phyloP scores from a whole-genome alignment of 768 basidiomycete species.

The Wakefieldia striispora region DNA sequence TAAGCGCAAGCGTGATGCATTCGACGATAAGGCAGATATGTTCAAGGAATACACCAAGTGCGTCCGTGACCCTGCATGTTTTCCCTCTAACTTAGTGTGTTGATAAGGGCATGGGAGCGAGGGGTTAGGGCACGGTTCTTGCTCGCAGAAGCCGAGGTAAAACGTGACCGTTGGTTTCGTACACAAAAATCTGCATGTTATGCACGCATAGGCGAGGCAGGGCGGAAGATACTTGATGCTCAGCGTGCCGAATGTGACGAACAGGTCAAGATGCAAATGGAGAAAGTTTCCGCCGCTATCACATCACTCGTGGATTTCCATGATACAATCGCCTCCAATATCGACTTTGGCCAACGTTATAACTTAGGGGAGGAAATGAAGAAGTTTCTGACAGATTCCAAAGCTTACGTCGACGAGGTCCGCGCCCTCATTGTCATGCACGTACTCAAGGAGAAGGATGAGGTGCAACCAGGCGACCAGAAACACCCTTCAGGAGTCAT shows the following conservation, averaged over 20 bases:
- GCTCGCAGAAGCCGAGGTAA: slow-evolving; percentile 28
- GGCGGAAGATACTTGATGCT: slow-evolving; percentile 27
- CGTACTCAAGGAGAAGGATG: slow-evolving; percentile 15
- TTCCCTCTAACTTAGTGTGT: background rate
- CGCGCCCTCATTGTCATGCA: slow-evolving; percentile 24
- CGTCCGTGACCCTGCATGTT: slow-evolving; percentile 3
- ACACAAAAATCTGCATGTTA: slow-evolving; percentile 31
- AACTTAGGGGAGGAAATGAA: slow-evolving; percentile 18
- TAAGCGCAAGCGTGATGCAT: slow-evolving; percentile 27
- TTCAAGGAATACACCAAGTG: slow-evolving; percentile 33
- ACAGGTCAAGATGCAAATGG: slow-evolving; percentile 19
- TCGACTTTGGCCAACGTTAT: slow-evolving; percentile 30
- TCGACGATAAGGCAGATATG: slow-evolving; percentile 22
- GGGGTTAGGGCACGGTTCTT: slow-evolving; percentile 25
- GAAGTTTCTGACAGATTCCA: slow-evolving; percentile 26
- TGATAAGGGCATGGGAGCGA: slow-evolving; percentile 29
- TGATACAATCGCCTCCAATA: slow-evolving; percentile 17
- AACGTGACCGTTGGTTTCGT: slow-evolving; percentile 29
- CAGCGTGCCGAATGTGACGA: slow-evolving; percentile 29
- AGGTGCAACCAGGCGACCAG: slow-evolving; percentile 1
- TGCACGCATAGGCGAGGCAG: slow-evolving; percentile 30
- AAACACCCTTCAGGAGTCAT: background rate
- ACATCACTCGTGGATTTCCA: slow-evolving; percentile 22
- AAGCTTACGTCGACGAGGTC: slow-evolving; percentile 22
- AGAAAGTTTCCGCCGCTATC: slow-evolving; percentile 26